phyloP scores from a whole-genome alignment of 2,329 filamentous ascomycete genomes.

The Aspergillus sp. region DNA sequence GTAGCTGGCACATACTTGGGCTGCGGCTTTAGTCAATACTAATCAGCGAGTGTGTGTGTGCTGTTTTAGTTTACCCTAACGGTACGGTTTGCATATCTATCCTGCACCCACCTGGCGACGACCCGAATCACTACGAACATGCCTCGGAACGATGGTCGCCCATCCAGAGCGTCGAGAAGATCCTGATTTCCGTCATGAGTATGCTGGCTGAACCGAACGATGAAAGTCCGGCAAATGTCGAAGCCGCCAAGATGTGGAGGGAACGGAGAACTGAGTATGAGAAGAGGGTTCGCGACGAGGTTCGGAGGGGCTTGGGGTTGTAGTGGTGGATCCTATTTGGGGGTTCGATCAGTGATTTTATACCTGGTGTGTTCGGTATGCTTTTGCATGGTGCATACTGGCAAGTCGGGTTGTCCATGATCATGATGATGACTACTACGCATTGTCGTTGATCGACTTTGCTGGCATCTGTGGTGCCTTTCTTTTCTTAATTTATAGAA shows the following conservation, averaged over 20 bases:
- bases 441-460: constrained; percentile 2
- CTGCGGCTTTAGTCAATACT: background rate
- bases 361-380: background rate
- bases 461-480: constrained; percentile 16
- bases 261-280: constrained; percentile 79
- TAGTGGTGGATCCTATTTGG: constrained; percentile 31
- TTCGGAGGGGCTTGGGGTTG: constrained; percentile 68
- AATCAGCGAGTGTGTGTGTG: background rate
- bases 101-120: constrained; percentile 88
- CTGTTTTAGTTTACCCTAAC: constrained; percentile 67
- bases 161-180: constrained; percentile 96
- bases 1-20: too few relatives aligned
- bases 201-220: constrained; percentile 98
- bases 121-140: constrained; percentile 96
- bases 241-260: constrained; percentile 94
- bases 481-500: constrained; percentile 11
- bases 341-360: too few relatives aligned
- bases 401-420: too few relatives aligned
- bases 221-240: constrained; percentile 91
- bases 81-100: constrained; percentile 98
- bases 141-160: constrained; percentile 93
- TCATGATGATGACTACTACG: too few relatives aligned
- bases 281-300: constrained; percentile 71
- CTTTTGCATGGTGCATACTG: background rate
- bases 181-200: constrained; percentile 92